Base-by-base conservation (phyloP, 768 basidiomycete species). In the Nevesoporus exiguus region DNA sequence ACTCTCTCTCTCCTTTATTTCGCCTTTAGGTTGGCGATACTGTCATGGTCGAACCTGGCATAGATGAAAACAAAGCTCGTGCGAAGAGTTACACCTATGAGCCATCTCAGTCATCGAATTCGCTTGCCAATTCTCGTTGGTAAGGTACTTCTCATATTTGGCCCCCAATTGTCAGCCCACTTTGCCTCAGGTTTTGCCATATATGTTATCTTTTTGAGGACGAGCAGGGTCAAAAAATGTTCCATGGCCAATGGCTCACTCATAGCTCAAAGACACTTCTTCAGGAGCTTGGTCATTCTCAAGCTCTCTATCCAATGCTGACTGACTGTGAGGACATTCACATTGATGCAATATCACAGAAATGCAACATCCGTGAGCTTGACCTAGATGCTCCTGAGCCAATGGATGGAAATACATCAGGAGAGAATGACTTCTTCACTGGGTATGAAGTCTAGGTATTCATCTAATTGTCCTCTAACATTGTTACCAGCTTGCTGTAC, bases 191-290 rank as follows among this genome's bases (percentile, higher is more conserved):
- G 88, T 90, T 90, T 61, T 80, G 81, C 46, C 77, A 74, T n/a
- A 85, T 90, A 39, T 75, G 74, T 4, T 86, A 84, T 58, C 79
- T 90, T 52, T 85, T 78, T 55, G 79, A 84, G 49, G 66, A 72
- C 6, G 31, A 46, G 22, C 51, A 63, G 8, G 68, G 59, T 10
- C 59, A 59, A 49, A 84, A 82, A 62, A 77, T 74, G 70, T 83
- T 86, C 51, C 88, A 90, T 66, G 86, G 78, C 1, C 84, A 86
- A 52, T 90, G 88, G 88, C 76, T 82, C 52, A 70, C 74, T 8
- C 88, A 88, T 70, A 80, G 77, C 13, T 74, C 76, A 19, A 82
- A 84, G 59, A 88, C 85, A 0, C 59, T 86, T 10, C 71, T 89
- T 1, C 83, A 88, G 58, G 83, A 90, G 59, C 76, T 79, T 0